phyloP scores from a whole-genome alignment of 2,329 filamentous ascomycete species.

The Didymella exigua region DNA sequence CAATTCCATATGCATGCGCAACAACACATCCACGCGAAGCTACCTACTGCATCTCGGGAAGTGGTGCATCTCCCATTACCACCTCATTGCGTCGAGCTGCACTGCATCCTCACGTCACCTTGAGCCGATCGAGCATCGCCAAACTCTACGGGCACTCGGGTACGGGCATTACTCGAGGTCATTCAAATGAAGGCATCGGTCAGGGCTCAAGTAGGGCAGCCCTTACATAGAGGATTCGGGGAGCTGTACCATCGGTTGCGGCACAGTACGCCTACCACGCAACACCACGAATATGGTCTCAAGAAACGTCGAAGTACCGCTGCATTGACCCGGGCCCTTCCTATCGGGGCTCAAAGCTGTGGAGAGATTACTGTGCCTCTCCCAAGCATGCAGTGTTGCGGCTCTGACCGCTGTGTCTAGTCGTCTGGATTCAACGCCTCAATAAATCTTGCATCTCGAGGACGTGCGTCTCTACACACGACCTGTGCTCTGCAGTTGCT shows the following conservation, averaged over 20 bases:
- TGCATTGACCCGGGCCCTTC: constrained; percentile 9
- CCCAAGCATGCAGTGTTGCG: constrained; percentile 1
- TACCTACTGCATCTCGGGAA: constrained; percentile 14
- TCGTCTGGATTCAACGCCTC: constrained; percentile 5
- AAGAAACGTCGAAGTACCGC: neutral
- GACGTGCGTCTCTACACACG: constrained; percentile 2
- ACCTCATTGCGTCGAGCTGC: neutral
- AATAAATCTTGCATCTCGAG: neutral
- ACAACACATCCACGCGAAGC: constrained; percentile 2
- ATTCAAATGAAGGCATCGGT: neutral
- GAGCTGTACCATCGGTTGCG: neutral
- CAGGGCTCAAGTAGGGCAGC: neutral
- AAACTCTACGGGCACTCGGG: neutral
- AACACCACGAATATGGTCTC: neutral
- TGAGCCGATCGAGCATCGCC: neutral
- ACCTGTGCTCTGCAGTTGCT: constrained; percentile 2
- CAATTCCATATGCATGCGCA: neutral
- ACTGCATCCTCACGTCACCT: neutral
- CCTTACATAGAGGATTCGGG: constrained; percentile 1
- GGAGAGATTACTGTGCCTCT: neutral
- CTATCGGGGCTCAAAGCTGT: constrained; percentile 3
- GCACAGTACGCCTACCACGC: constrained; percentile 3
- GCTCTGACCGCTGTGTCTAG: constrained; percentile 4
- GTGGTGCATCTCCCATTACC: neutral
- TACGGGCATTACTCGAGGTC: neutral